Percentiles rank a stretch among this genome's conserved stretches.
Conservation (phyloP, 1,284 basidiomycete species). For the Chondrostereum purpureum region DNA sequence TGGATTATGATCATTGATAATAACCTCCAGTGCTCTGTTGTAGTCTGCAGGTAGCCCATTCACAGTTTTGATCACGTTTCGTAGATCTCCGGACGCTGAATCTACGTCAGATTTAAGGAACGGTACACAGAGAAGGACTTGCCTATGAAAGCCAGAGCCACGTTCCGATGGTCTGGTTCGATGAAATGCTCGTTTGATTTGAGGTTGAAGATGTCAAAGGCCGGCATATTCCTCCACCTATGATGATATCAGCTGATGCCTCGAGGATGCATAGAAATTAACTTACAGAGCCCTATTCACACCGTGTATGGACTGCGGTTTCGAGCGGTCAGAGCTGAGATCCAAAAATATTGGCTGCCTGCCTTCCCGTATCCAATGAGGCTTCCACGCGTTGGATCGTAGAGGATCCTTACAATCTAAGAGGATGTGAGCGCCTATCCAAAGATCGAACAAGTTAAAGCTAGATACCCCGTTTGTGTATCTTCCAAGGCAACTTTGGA, state of each 20-base stretch:
- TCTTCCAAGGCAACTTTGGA: not conserved
- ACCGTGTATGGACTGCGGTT: not conserved
- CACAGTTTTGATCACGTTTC: conserved; percentile 29
- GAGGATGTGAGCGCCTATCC: not conserved
- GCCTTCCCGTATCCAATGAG: not conserved
- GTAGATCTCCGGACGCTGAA: conserved; percentile 29
- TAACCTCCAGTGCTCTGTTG: conserved; percentile 25
- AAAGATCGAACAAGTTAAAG: not conserved
- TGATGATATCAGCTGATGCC: not conserved
- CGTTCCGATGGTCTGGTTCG: conserved; percentile 15
- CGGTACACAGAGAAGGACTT: too few relatives aligned
- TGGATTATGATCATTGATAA: conserved; percentile 28
- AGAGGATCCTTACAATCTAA: not conserved
- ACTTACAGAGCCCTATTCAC: not conserved
- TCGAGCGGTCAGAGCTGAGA: not conserved
- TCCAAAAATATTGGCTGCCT: not conserved
- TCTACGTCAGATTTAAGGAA: too few relatives aligned
- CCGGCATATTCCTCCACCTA: conserved; percentile 23
- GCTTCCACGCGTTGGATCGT: not conserved
- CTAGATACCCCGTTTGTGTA: not conserved
- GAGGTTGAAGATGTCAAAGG: conserved; percentile 25
- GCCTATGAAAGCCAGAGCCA: conserved; percentile 31
- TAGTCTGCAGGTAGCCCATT: conserved; percentile 29
- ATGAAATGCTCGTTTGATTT: conserved; percentile 22
- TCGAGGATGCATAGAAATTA: too few relatives aligned